Evolutionary conservation across 306 rosid species (phyloP), one percentile per base, ranked within the genome.

Genomic region (Erythrophleum fordii): DNA sequence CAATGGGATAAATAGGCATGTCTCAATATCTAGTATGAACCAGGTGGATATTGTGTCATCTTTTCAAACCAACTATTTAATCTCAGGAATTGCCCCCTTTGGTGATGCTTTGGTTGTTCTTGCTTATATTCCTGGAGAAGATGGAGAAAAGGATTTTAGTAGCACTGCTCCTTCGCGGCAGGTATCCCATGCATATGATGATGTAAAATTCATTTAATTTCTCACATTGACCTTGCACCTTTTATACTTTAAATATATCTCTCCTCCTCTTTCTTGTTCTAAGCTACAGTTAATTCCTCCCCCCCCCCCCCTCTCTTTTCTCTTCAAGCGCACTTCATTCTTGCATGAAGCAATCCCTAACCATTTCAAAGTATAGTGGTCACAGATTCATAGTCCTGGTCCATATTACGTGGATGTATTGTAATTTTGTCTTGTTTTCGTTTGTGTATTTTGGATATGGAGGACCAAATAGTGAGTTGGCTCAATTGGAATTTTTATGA

Each of bases 11-110:
- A 85, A 85, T 61, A 88, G 77, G 79, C 82, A 85, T 78, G 84
- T 86, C 77, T 87, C 98, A n/a, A 16, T 90, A 85, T 82, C 97
- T 80, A 85, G 89, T 80, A 62, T 85, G 88, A 86, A 86, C 82
- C 92, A 85, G 86, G 99, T 95, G 78, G 99, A 95, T 83, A 90
- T 95, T 69, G 98, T 95, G 89, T 98, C 98, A 75, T 95, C 99
- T 77, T 95, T 95, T 70, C 95, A 89, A 81, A 93, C 99, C 78
- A 87, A 84, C 89, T 92, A 95, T 85, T 90, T 91, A 83, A 93
- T 95, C 80, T 89, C 99, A 23, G 99, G 99, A 81, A 80, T 95
- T 84, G 97, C 99, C 69, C 99, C 98, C 11, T 95, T 95, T 84
- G 97, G 99, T 73, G 97, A 95, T 85, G 72, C 94, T 80, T 80